Evolutionary conservation across 2,329 filamentous ascomycete genomes (phyloP).

Genomic region (Ceratocystis huliohia): DNA sequence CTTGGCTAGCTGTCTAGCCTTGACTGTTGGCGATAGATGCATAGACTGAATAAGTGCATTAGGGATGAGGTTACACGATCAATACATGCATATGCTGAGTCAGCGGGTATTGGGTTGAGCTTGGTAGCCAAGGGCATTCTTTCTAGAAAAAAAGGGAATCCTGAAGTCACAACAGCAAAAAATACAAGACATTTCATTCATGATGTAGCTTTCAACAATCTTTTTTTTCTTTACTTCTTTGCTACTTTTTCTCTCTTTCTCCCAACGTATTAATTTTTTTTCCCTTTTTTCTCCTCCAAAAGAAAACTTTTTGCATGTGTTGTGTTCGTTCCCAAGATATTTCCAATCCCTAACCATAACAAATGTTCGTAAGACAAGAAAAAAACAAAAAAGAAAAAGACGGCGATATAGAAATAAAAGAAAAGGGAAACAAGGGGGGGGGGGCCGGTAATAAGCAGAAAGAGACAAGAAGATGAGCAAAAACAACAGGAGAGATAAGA

Average conservation of each 20-base stretch:
- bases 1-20: neutral
- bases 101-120: neutral
- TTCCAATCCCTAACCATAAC: neutral
- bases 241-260: no score
- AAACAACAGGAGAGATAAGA: neutral
- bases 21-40: neutral
- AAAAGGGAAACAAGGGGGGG: neutral
- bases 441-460: neutral
- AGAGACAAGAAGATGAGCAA: neutral
- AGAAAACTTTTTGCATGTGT: no score
- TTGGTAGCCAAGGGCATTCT: no score
- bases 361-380: neutral
- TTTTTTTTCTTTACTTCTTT: no score
- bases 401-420: neutral
- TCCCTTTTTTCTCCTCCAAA: no score
- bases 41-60: neutral
- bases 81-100: neutral
- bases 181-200: no score
- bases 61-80: neutral
- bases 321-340: neutral
- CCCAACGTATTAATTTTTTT: no score
- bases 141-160: no score
- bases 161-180: no score
- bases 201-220: no score
- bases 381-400: constrained; percentile 1